phyloP scores from a whole-genome alignment of 768 basidiomycete species.

The Boletellus ananiceps region DNA sequence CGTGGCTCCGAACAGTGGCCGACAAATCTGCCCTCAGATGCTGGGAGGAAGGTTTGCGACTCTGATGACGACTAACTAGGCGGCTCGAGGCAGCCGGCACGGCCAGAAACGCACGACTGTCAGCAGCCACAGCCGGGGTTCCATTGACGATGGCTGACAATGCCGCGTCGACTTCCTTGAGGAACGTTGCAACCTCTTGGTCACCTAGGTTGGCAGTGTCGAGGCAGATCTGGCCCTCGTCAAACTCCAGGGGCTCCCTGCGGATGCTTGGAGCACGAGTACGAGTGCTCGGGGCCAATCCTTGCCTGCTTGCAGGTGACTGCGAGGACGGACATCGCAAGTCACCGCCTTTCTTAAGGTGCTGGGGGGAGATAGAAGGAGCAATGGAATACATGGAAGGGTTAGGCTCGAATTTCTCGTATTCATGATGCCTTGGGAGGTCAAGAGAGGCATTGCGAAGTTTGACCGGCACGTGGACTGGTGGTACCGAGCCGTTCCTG shows the following conservation, averaged over 20 bases:
- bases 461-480: slow-evolving; percentile 27
- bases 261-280: slow-evolving; percentile 27
- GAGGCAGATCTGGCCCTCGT: slow-evolving; percentile 29
- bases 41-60: slow-evolving; percentile 29
- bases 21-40: slow-evolving; percentile 29
- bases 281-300: slow-evolving; percentile 12
- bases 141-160: slow-evolving; percentile 23
- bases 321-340: slow-evolving; percentile 21
- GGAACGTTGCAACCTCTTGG: slow-evolving; percentile 30
- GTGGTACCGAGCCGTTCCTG: slow-evolving; percentile 30
- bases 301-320: slow-evolving; percentile 26
- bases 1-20: slow-evolving; percentile 24
- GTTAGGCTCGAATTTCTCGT: slow-evolving; percentile 24
- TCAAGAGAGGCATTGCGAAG: slow-evolving; percentile 29
- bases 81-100: slow-evolving; percentile 26
- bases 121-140: slow-evolving; percentile 27
- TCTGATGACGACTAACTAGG: slow-evolving; percentile 25
- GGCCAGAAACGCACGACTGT: slow-evolving; percentile 29
- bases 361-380: slow-evolving; percentile 24
- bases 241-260: slow-evolving; percentile 27
- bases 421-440: slow-evolving; percentile 24
- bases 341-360: slow-evolving; percentile 21
- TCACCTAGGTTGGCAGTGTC: slow-evolving; percentile 29
- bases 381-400: slow-evolving; percentile 31
- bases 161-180: slow-evolving; percentile 30